phyloP scores from a whole-genome alignment of 257 asterid species.

The Avicennia marina region DNA sequence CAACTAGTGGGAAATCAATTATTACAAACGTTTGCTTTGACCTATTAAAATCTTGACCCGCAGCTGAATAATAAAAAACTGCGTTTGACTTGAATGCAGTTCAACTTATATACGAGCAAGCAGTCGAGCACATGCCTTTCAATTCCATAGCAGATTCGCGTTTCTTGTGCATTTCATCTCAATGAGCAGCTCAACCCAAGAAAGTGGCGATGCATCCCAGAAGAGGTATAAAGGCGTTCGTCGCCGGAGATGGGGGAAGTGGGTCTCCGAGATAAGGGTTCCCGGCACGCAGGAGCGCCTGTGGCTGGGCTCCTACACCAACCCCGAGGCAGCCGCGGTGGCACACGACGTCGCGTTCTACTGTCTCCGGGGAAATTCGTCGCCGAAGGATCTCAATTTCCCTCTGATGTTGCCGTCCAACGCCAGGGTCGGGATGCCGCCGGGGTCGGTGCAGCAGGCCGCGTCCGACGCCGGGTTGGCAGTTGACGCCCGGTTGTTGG shows the following conservation, averaged over 20 bases:
- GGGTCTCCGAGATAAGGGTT: constrained; percentile 91
- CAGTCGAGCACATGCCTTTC: too few relatives aligned
- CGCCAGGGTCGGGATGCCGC: constrained; percentile 62
- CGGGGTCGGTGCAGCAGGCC: constrained; percentile 71
- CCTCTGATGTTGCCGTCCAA: constrained; percentile 46
- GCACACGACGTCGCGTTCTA: constrained; percentile 80
- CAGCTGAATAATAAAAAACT: too few relatives aligned
- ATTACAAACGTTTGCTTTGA: too few relatives aligned
- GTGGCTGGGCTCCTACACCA: constrained; percentile 83
- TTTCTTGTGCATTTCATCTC: too few relatives aligned
- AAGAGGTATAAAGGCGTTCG: constrained; percentile 62
- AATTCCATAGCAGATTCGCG: too few relatives aligned
- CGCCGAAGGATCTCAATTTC: constrained; percentile 51
- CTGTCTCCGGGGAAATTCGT: constrained; percentile 48
- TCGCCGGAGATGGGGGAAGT: constrained; percentile 88
- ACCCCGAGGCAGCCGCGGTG: constrained; percentile 84
- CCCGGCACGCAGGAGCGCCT: constrained; percentile 73
- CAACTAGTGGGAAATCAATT: too few relatives aligned
- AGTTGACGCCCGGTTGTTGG: constrained; percentile 50
- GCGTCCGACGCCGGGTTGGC: constrained; percentile 95
- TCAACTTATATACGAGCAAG: too few relatives aligned
- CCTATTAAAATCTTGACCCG: too few relatives aligned
- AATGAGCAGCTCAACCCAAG: too few relatives aligned
- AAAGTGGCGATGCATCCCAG: too few relatives aligned
- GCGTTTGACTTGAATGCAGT: too few relatives aligned